Base-by-base conservation (phyloP, 331 rosid genomes). In the Phaseolus coccineus region DNA sequence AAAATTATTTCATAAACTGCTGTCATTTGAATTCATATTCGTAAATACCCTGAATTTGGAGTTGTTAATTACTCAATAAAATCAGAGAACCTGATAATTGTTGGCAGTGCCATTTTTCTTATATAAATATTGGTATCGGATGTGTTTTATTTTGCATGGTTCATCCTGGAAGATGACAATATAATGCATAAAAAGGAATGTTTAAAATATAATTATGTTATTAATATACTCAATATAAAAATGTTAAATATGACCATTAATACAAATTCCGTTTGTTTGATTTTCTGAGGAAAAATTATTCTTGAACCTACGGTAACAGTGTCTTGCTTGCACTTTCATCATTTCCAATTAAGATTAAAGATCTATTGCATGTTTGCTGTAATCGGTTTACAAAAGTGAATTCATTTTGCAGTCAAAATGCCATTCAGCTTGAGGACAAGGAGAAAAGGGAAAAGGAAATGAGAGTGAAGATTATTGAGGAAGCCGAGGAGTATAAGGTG, bases 381-480 rank as follows among this genome's bases (percentile, higher is more conserved):
- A 40, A 46, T 80, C n/a, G 19, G 42, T 86, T 78, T 22, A 59
- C 50, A 50, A 71, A 63, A 72, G 42, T 74, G 52, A 75, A 70
- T 86, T 69, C 40, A 62, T 81, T 87, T 37, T 77, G 85, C 87
- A 96, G 99, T 79, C 90, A 91, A 83, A 96, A 96, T 87, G 96
- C 98, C 53, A 83, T 91, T 80, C 79, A 65, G 74, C 90, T 96
- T 33, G 99, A 93, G 62, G 96, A 91, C 89, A 96, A 93, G 90
- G 99, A 96, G 86, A 96, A 87, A 84, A 81, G 82, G 84, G 99
- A 96, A 85, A 96, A 93, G 67, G 99, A 96, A 83, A 63, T 85
- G 89, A 89, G 98, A 86, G 84, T 80, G 84, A 89, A 90, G 83
- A 89, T 92, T 69, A 85, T 92, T 55, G 97, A 89, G 84, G 97